These are phyloP conservation scores for Pseudognaphalium luteoalbum DNA, from an alignment of 129 eudicot genomes.

Conservation along the genomic window DNA sequence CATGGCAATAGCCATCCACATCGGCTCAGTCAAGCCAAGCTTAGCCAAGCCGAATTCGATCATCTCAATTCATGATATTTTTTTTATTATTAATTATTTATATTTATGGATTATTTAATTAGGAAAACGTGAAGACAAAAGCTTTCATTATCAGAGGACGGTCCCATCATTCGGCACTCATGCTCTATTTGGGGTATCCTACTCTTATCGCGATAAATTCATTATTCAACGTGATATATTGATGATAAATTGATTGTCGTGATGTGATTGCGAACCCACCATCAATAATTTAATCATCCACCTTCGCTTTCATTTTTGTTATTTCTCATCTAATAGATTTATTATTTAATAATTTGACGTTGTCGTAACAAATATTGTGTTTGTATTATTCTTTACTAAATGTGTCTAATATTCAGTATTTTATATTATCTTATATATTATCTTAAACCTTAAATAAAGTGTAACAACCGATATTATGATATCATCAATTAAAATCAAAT, in stretches of 20 bases:
- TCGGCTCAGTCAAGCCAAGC: slow-evolving; percentile 21
- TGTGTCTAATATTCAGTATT: too few species aligned
- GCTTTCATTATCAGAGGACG: slow-evolving; percentile 14
- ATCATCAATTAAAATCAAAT: too few species aligned
- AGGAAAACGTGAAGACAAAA: slow-evolving; percentile 8
- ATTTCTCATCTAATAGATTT: background rate
- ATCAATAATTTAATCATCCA: slow-evolving; percentile 9
- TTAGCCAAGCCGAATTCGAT: background rate
- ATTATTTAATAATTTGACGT: background rate
- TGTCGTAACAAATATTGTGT: background rate
- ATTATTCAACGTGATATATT: slow-evolving; percentile 7
- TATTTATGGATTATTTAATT: background rate
- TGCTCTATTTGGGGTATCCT: background rate
- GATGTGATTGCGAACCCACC: slow-evolving; percentile 24
- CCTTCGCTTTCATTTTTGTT: background rate
- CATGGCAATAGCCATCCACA: background rate
- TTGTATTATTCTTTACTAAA: too few species aligned
- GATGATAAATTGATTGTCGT: background rate
- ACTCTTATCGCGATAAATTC: background rate
- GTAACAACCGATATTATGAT: too few species aligned
- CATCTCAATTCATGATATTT: background rate
- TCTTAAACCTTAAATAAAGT: too few species aligned
- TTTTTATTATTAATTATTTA: background rate
- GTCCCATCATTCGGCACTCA: slow-evolving; percentile 8
- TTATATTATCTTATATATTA: too few species aligned